Evolutionary conservation across 2,329 filamentous ascomycete species (phyloP).

Genomic region (Hypoxylon sp.): DNA sequence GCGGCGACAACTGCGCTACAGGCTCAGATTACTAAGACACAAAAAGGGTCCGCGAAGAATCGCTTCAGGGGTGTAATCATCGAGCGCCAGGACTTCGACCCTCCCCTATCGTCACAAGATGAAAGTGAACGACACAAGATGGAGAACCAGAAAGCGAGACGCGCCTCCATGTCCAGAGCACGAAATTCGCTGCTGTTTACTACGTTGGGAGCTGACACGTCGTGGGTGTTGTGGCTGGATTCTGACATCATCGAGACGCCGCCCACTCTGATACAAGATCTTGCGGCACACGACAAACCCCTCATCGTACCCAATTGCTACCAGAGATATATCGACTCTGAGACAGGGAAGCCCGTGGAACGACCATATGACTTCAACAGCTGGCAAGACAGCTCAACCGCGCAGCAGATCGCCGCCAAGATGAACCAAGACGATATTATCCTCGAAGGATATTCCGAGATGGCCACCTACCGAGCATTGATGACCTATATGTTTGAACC

Average conservation of each 20-base stretch:
- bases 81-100: slow-evolving; percentile 92
- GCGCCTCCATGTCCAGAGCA: slow-evolving; percentile 91
- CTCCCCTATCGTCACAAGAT: slow-evolving; percentile 80
- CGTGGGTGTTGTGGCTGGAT: slow-evolving; percentile 98
- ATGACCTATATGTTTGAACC: slow-evolving; percentile 83
- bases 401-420: slow-evolving; percentile 77
- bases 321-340: slow-evolving; percentile 81
- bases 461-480: slow-evolving; percentile 89
- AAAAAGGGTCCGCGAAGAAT: slow-evolving; percentile 81
- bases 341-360: slow-evolving; percentile 76
- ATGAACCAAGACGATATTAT: slow-evolving; percentile 95
- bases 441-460: slow-evolving; percentile 91
- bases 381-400: slow-evolving; percentile 90
- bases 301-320: slow-evolving; percentile 96
- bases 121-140: slow-evolving; percentile 94
- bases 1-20: slow-evolving; percentile 85
- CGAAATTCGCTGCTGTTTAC: slow-evolving; percentile 96
- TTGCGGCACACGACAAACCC: slow-evolving; percentile 87
- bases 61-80: slow-evolving; percentile 95
- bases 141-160: slow-evolving; percentile 85
- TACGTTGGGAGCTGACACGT: slow-evolving; percentile 88
- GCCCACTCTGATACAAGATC: slow-evolving; percentile 85
- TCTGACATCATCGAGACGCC: slow-evolving; percentile 92
- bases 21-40: slow-evolving; percentile 84
- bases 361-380: slow-evolving; percentile 97